A percentile compares a stretch with the other conserved stretches of the same genome.
Conservation (phyloP, 805 yeast species). For the Jamesozyma rosinii region DNA sequence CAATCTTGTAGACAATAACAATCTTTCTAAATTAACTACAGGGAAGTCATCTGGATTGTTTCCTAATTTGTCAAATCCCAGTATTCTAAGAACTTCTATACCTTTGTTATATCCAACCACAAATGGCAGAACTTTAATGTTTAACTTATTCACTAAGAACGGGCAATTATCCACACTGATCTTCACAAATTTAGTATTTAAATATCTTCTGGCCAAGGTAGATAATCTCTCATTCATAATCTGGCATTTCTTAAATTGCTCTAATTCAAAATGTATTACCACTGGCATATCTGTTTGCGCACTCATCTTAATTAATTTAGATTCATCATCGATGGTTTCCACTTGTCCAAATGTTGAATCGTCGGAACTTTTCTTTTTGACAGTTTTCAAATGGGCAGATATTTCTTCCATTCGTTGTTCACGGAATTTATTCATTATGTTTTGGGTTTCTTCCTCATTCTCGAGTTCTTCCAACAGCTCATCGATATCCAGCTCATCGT, state of each 20-base stretch:
- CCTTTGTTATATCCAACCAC: constrained; percentile 55
- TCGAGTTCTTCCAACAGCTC: constrained; percentile 42
- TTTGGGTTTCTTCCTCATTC: constrained; percentile 38
- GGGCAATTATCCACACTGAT: constrained; percentile 61
- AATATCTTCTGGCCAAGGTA: constrained; percentile 47
- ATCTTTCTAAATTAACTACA: constrained; percentile 40
- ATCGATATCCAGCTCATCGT: constrained; percentile 29
- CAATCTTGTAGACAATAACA: constrained; percentile 15
- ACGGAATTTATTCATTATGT: constrained; percentile 44
- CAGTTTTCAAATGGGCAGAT: constrained; percentile 33
- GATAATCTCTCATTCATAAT: constrained; percentile 43
- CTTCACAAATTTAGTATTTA: constrained; percentile 43
- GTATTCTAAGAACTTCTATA: constrained; percentile 45
- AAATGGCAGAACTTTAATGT: constrained; percentile 62
- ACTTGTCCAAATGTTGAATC: constrained; percentile 39
- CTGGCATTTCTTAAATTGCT: constrained; percentile 50
- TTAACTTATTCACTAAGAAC: constrained; percentile 55
- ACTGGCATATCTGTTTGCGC: constrained; percentile 32
- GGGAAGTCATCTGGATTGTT: constrained; percentile 40
- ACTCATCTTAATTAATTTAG: constrained; percentile 45
- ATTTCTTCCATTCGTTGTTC: constrained; percentile 56
- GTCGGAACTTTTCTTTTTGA: constrained; percentile 27
- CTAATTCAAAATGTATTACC: constrained; percentile 57
- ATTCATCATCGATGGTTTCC: constrained; percentile 40
- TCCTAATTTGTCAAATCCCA: constrained; percentile 62